Evolutionary conservation across 768 basidiomycete species (phyloP), one percentile per base, ranked within the genome.

Genomic region (Lactarius trivialis): DNA sequence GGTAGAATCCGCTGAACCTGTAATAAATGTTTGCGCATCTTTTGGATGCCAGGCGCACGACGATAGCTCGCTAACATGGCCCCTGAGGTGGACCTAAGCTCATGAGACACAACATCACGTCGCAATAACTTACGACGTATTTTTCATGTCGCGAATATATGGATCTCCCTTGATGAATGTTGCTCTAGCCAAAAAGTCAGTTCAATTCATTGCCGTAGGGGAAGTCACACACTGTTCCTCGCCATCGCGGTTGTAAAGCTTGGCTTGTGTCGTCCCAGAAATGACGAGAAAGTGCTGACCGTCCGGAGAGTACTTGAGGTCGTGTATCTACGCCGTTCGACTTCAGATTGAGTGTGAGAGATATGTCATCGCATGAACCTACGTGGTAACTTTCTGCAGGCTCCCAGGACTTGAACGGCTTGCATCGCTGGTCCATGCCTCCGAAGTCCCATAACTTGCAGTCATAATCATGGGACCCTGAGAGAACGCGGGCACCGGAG

Each of bases 391-490:
- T 91, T 65, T 91, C 93, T 62, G 90, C 86, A 64, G 94, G 91
- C 72, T 99, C 97, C 85, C 91, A 98, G 67, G 84, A 91, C 76
- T 95, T 91, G 83, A 99, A 98, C 17, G 97, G 95, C 74, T 92
- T 92, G 74, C 88, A 86, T 66, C 85, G 77, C 65, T 80, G 77
- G 70, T 91, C 89, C 97, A 99, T 99, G 17, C 97, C 97, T 68
- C 96, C 96, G 74, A 98, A 98, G 75, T 99, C 97, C 95, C 96
- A 99, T 58, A 99, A 74, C 76, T 98, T 98, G 74, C 89, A 87
- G 74, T 99, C 97, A 71, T 98, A 98, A 73, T 99, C 97, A 76
- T 98, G 89, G 21, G 92, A 92, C 17, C 97, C 97, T 9, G 92
- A 90, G 19, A 91, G 75, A 33, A 99, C 76, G 37, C 97, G 85